Evolutionary conservation across 805 yeast species (phyloP).

Genomic region (Lipomyces starkeyi): DNA sequence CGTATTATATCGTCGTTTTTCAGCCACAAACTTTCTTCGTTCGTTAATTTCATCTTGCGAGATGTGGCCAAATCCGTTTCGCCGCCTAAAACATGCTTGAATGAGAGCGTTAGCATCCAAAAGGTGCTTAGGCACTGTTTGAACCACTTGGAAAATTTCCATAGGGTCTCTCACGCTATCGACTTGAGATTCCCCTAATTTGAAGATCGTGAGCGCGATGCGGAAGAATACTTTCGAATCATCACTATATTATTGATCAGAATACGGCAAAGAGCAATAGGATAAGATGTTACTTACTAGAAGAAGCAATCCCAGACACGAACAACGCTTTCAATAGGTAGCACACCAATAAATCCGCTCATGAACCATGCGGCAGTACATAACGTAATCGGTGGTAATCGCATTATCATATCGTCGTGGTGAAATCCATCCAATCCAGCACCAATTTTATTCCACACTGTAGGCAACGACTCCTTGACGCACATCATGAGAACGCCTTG

Average conservation of each 20-base stretch:
- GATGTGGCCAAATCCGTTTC: constrained; percentile 72
- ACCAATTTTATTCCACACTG: constrained; percentile 67
- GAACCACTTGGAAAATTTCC: constrained; percentile 83
- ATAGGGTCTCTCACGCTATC: constrained; percentile 52
- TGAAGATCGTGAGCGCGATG: constrained; percentile 78
- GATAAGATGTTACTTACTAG: constrained; percentile 48
- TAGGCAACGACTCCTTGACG: constrained; percentile 81
- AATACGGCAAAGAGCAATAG: too few species aligned
- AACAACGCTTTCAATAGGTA: constrained; percentile 87
- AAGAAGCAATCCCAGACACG: constrained; percentile 95
- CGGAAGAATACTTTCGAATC: constrained; percentile 87
- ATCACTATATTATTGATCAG: constrained; percentile 51
- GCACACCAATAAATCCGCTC: constrained; percentile 90
- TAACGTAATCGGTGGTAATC: constrained; percentile 86
- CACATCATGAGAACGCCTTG: constrained; percentile 94
- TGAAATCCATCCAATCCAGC: constrained; percentile 51
- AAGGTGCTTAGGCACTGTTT: constrained; percentile 74
- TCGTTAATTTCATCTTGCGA: constrained; percentile 82
- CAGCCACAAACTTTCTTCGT: constrained; percentile 78
- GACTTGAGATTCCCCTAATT: constrained; percentile 72
- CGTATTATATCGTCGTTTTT: constrained; percentile 55
- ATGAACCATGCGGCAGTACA: constrained; percentile 98
- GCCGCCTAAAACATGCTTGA: constrained; percentile 75
- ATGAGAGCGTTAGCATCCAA: constrained; percentile 72
- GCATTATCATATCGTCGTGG: constrained; percentile 58